Conservation (phyloP, 1,284 basidiomycete species). For the Trichosporon sp. region DNA sequence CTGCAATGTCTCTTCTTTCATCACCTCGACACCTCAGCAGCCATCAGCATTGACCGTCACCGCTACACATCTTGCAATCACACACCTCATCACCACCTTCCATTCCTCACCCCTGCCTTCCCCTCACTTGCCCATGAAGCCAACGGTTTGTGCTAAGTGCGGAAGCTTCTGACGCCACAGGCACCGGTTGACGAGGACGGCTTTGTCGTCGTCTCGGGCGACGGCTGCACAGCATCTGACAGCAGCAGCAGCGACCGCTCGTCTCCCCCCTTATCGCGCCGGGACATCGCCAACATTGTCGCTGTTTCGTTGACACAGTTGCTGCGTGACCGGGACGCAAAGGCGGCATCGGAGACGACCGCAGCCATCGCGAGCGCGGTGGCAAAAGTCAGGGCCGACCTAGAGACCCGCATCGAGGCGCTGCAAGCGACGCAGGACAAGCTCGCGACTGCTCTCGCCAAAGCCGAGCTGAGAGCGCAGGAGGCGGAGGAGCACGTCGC, state of each 20-base stretch:
- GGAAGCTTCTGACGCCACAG: not conserved
- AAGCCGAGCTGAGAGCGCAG: not conserved
- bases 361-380: not conserved
- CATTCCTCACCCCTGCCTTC: not conserved
- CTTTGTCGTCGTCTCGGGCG: not conserved
- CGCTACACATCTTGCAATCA: not conserved
- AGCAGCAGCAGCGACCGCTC: not conserved
- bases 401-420: not conserved
- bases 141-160: not conserved
- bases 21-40: not conserved
- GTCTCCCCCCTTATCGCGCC: not conserved
- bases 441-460: not conserved
- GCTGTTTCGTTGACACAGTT: not conserved
- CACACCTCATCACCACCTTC: not conserved
- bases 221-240: not conserved
- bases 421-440: not conserved
- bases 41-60: not conserved
- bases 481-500: not conserved
- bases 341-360: not conserved
- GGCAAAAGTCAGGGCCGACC: not conserved
- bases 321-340: not conserved
- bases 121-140: not conserved
- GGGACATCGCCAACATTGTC: not conserved
- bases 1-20: not conserved
- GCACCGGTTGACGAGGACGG: not conserved